phyloP scores from a whole-genome alignment of 2,329 filamentous ascomycete genomes.

The Arthrobotrys iridis region DNA sequence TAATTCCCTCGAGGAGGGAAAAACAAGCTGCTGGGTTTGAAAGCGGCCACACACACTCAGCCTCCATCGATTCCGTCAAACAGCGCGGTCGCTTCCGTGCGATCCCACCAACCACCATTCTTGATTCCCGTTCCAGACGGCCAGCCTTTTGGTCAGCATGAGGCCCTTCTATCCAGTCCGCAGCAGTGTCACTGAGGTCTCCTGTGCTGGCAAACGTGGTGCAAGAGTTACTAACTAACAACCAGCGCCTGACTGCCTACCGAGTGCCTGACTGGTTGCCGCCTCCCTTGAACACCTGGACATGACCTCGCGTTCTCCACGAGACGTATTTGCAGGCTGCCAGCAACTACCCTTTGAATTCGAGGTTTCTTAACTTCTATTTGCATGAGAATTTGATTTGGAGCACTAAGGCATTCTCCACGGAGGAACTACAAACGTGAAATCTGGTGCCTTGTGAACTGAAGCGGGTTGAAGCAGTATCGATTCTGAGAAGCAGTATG shows the following conservation, averaged over 20 bases:
- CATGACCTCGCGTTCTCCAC: slow-evolving; percentile 24
- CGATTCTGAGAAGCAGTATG: not conserved
- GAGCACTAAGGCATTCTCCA: slow-evolving; percentile 3
- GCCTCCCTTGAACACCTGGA: not conserved
- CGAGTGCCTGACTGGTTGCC: not conserved
- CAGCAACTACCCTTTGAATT: not conserved
- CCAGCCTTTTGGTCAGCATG: slow-evolving; percentile 22
- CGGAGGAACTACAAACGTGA: not conserved
- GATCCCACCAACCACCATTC: slow-evolving; percentile 39
- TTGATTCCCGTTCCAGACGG: not conserved
- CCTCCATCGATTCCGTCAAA: slow-evolving; percentile 23
- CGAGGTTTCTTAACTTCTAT: not conserved
- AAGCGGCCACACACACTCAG: slow-evolving; percentile 31
- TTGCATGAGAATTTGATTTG: not conserved
- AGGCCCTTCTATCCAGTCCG: slow-evolving; percentile 23
- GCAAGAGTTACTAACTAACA: not conserved
- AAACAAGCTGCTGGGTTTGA: slow-evolving; percentile 27
- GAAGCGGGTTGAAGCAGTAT: not conserved
- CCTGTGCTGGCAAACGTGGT: not conserved
- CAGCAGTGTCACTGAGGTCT: slow-evolving; percentile 28
- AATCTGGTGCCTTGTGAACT: not conserved
- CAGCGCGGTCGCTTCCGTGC: slow-evolving; percentile 31
- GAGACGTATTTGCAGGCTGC: slow-evolving; percentile 17
- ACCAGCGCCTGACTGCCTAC: slow-evolving; percentile 19
- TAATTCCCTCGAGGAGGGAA: slow-evolving; percentile 18